phyloP scores from a whole-genome alignment of 164 flowering plant genomes.

The Magnolia changhungtana region DNA sequence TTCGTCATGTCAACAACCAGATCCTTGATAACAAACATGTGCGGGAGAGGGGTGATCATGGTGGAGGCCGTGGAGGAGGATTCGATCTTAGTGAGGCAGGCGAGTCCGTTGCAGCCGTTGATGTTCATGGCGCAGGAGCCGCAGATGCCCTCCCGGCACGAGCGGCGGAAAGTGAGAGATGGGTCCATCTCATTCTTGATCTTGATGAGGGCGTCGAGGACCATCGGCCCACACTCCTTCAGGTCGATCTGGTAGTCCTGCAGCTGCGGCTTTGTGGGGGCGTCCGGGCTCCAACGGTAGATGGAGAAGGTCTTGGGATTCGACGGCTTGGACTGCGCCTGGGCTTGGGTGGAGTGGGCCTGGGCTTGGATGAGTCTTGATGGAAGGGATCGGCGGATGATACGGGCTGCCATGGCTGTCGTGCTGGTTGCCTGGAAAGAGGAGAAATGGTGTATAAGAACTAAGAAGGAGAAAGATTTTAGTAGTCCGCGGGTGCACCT shows the following conservation, averaged over 20 bases:
- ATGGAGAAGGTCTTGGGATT: conserved; percentile 75
- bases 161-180: conserved; percentile 82
- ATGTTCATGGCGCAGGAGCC: conserved; percentile 99
- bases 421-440: background rate
- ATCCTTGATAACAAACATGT: conserved; percentile 98
- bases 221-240: conserved; percentile 95
- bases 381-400: conserved; percentile 43
- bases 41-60: conserved; percentile 88
- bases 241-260: conserved; percentile 72
- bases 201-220: conserved; percentile 93
- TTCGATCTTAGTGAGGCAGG: conserved; percentile 83
- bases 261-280: conserved; percentile 72
- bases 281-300: conserved; percentile 95
- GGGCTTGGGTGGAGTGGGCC: conserved; percentile 38
- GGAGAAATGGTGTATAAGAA: too few species aligned
- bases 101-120: conserved; percentile 90
- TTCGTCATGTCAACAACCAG: conserved; percentile 98
- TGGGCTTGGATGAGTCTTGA: conserved; percentile 26
- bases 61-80: conserved; percentile 19
- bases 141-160: conserved; percentile 97
- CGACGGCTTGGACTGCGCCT: conserved; percentile 26
- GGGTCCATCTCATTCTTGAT: conserved; percentile 97
- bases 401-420: conserved; percentile 41
- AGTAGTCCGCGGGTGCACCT: too few species aligned
- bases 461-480: too few species aligned